Conservation (phyloP, 371 early-diverging fungal species). For the Syncephalis plumigaleata region DNA sequence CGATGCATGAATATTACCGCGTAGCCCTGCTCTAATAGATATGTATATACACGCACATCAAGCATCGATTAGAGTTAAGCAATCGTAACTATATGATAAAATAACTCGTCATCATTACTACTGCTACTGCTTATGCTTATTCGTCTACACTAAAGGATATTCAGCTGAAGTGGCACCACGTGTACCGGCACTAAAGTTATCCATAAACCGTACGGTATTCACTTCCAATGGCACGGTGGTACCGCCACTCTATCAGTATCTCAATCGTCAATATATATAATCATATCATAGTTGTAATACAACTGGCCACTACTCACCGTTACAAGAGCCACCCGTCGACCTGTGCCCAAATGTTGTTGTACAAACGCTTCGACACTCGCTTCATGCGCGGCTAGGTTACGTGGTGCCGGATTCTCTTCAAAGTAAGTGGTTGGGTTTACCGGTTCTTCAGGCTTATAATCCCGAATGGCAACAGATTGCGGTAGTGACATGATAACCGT, state of each 20-base stretch:
- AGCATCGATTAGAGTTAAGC: slow-evolving; percentile 1
- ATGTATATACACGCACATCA: slow-evolving; percentile 4
- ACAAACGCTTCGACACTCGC: slow-evolving; percentile 48
- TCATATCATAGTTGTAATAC: no score
- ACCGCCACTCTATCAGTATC: slow-evolving; percentile 63
- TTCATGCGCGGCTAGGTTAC: slow-evolving; percentile 42
- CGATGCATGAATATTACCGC: slow-evolving; percentile 92
- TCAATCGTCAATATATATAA: no score
- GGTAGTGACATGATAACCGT: no score
- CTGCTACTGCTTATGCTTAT: no score
- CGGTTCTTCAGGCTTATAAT: not conserved
- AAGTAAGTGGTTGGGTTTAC: slow-evolving; percentile 61
- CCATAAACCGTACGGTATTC: slow-evolving; percentile 95
- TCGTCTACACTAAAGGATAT: slow-evolving; percentile 27
- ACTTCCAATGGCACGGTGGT: slow-evolving; percentile 93
- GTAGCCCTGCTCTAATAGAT: slow-evolving; percentile 80
- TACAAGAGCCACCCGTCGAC: slow-evolving; percentile 56
- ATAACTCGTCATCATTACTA: no score
- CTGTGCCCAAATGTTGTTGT: slow-evolving; percentile 26
- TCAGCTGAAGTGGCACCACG: slow-evolving; percentile 94
- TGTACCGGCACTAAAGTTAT: slow-evolving; percentile 94
- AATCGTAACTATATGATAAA: not conserved
- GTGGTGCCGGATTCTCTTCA: slow-evolving; percentile 51
- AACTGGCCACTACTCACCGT: slow-evolving; percentile 28
- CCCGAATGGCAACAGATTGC: not conserved